phyloP scores from a whole-genome alignment of 1,284 basidiomycete genomes.

The Exobasidium cylindrosporum region DNA sequence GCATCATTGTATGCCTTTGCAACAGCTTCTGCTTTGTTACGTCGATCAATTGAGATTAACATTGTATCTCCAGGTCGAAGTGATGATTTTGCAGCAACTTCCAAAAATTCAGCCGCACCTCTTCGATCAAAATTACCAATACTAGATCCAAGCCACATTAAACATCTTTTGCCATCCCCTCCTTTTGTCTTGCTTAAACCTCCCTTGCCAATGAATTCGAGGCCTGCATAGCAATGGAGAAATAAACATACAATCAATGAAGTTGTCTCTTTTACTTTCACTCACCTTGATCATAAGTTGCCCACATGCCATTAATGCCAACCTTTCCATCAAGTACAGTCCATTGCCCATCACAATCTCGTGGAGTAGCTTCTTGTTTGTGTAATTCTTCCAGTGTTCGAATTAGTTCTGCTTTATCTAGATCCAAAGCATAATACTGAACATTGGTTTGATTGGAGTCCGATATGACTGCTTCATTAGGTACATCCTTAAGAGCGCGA shows the following conservation, averaged over 20 bases:
- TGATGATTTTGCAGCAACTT: slow-evolving; percentile 63
- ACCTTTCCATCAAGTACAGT: slow-evolving; percentile 45
- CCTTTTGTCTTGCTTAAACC: slow-evolving; percentile 45
- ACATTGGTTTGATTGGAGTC: slow-evolving; percentile 58
- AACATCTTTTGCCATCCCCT: slow-evolving; percentile 29
- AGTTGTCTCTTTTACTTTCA: no score
- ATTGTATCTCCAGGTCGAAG: slow-evolving; percentile 67
- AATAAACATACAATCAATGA: no score
- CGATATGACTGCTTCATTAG: slow-evolving; percentile 10
- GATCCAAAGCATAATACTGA: slow-evolving; percentile 89
- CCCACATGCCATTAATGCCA: slow-evolving; percentile 68
- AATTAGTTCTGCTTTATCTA: slow-evolving; percentile 79
- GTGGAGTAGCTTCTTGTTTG: slow-evolving; percentile 51
- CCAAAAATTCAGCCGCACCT: slow-evolving; percentile 70
- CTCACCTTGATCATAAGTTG: slow-evolving; percentile 84
- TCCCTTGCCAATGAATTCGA: slow-evolving; percentile 60
- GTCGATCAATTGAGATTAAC: slow-evolving; percentile 78
- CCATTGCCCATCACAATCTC: slow-evolving; percentile 61
- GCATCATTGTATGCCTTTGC: slow-evolving; percentile 63
- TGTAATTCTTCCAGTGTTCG: slow-evolving; percentile 72
- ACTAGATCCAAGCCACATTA: slow-evolving; percentile 91
- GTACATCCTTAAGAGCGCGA: slow-evolving; percentile 63
- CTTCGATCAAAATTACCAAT: slow-evolving; percentile 85
- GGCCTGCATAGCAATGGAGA: no score
- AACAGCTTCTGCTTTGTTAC: slow-evolving; percentile 68